A percentile compares a stretch with the other conserved stretches of the same genome.
Evolutionary conservation across 148 eudicot genomes (phyloP).

Genomic region (Heliosperma pusillum): DNA sequence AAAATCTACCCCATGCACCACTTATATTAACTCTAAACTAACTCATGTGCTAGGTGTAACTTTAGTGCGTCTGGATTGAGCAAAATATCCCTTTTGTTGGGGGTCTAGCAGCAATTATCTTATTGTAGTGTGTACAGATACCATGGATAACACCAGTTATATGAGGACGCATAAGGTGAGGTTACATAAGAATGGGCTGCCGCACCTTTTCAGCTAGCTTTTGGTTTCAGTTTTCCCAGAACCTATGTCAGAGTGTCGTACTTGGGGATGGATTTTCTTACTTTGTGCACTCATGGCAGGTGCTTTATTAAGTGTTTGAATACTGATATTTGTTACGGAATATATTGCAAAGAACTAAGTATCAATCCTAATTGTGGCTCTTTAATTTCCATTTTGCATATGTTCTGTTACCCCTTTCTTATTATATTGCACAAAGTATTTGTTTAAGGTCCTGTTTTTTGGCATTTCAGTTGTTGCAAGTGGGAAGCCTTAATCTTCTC

Average conservation of each 20-base stretch:
- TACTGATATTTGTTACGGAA: background rate
- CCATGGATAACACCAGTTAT: background rate
- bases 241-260: background rate
- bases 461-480: background rate
- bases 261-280: background rate
- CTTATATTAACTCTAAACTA: background rate
- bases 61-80: background rate
- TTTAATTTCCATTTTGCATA: background rate
- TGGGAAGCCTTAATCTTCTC: background rate
- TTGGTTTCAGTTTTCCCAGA: background rate
- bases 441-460: conserved; percentile 8
- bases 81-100: background rate
- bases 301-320: background rate
- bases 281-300: background rate
- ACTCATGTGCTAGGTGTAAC: background rate
- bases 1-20: background rate
- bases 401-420: background rate
- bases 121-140: background rate
- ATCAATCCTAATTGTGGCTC: background rate
- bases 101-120: background rate
- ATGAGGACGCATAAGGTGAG: background rate
- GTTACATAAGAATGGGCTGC: background rate
- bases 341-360: background rate
- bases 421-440: background rate
- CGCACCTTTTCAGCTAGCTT: background rate